Evolutionary conservation across 2,329 filamentous ascomycete genomes (phyloP).

Genomic region (Sporothrix protearum): DNA sequence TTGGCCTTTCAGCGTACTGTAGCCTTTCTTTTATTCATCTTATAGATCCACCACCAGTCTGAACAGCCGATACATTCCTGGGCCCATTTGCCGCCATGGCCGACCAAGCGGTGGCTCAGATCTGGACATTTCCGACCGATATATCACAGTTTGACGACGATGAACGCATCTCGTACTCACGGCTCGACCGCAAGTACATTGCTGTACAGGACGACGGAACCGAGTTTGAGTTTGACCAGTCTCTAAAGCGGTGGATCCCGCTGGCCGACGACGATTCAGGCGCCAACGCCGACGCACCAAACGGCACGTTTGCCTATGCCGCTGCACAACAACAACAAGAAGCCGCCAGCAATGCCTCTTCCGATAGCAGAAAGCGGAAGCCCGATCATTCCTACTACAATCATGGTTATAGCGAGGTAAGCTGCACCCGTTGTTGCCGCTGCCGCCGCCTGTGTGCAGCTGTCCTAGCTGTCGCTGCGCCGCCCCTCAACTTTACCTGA

Average conservation of each 20-base stretch:
- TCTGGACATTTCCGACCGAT: conserved; percentile 54
- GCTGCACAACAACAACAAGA: not conserved
- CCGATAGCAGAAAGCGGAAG: conserved; percentile 43
- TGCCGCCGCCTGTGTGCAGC: conserved; percentile 18
- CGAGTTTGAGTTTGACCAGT: conserved; percentile 78
- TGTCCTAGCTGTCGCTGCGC: conserved; percentile 16
- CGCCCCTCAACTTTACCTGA: not conserved
- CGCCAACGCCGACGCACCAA: not conserved
- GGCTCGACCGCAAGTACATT: conserved; percentile 74
- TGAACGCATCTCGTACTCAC: conserved; percentile 83
- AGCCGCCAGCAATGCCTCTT: conserved; percentile 27
- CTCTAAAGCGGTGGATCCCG: conserved; percentile 70
- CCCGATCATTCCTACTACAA: conserved; percentile 36
- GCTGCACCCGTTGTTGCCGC: conserved; percentile 33
- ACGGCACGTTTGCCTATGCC: not conserved
- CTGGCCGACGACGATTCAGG: conserved; percentile 33
- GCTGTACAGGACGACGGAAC: conserved; percentile 79
- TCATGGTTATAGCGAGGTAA: conserved; percentile 39
- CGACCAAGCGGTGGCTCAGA: conserved; percentile 28
- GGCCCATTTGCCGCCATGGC: conserved; percentile 16
- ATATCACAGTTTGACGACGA: conserved; percentile 70
- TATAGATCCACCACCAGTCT: not conserved
- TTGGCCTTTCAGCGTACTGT: not conserved
- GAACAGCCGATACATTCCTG: not conserved
- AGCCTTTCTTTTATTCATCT: not conserved